phyloP scores from a whole-genome alignment of 2,329 filamentous ascomycete genomes.

The Pseudogymnoascus sp. region DNA sequence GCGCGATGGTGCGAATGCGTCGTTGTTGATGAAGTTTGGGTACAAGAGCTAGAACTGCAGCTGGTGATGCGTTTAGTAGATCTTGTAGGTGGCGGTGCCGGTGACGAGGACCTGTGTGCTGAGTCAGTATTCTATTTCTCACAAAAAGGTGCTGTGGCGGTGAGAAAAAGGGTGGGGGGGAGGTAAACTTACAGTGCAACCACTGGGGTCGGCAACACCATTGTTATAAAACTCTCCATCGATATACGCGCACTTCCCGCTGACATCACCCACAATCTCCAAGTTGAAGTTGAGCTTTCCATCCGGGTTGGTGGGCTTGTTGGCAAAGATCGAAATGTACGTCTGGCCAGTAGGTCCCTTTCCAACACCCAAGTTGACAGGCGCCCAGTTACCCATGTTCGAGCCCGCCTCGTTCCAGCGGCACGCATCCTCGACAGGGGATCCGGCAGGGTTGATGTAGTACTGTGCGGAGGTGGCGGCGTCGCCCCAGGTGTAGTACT shows the following conservation, averaged over 20 bases:
- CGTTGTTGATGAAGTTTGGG: too few species aligned
- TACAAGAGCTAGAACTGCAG: background rate
- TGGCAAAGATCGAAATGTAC: conserved; percentile 79
- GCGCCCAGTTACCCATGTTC: conserved; percentile 72
- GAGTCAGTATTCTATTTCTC: background rate
- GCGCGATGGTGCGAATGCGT: background rate
- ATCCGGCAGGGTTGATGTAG: conserved; percentile 84
- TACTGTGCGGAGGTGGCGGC: conserved; percentile 82
- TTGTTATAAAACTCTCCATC: conserved; percentile 24
- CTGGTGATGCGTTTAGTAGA: background rate
- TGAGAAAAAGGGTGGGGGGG: background rate
- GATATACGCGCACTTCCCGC: conserved; percentile 23
- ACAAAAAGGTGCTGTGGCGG: too few species aligned
- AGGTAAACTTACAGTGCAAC: conserved; percentile 30
- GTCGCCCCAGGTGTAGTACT: conserved; percentile 72
- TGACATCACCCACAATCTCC: conserved; percentile 55
- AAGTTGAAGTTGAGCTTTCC: conserved; percentile 69
- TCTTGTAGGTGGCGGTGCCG: background rate
- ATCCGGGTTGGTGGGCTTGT: conserved; percentile 62
- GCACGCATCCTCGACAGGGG: conserved; percentile 60
- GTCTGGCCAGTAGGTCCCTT: conserved; percentile 55
- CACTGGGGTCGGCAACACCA: conserved; percentile 21
- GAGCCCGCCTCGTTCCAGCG: conserved; percentile 59
- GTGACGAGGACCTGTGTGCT: background rate
- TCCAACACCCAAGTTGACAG: conserved; percentile 77